Evolutionary conservation across 106 monocot genomes (phyloP).

Genomic region (Gastrodia elata): DNA sequence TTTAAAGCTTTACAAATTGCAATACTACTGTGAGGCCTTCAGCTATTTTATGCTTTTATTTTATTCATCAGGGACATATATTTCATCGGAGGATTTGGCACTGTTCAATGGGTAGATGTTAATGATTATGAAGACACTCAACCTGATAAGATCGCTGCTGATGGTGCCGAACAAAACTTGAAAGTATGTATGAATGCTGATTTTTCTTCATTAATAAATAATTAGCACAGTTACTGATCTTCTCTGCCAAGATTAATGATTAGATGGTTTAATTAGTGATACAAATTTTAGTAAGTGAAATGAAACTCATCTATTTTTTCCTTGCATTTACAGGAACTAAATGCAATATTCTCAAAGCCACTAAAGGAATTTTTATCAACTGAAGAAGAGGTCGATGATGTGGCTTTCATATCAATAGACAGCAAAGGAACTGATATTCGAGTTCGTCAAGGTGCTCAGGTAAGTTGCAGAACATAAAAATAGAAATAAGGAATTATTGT

Average conservation of each 20-base stretch:
- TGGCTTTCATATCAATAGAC: conserved; percentile 64
- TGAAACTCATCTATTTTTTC: background rate
- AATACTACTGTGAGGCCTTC: background rate
- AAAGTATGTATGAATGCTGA: conserved; percentile 31
- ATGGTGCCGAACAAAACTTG: conserved; percentile 74
- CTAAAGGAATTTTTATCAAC: conserved; percentile 48
- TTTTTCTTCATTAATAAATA: background rate
- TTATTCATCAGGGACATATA: conserved; percentile 61
- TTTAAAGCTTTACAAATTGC: background rate
- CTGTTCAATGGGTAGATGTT: conserved; percentile 88
- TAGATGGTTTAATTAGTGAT: background rate
- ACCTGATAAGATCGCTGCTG: conserved; percentile 83
- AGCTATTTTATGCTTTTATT: background rate
- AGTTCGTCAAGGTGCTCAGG: conserved; percentile 63
- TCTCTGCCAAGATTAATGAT: background rate
- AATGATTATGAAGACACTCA: conserved; percentile 60
- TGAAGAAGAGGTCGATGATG: conserved; percentile 64
- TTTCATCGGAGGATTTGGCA: conserved; percentile 94
- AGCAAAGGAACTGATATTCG: conserved; percentile 65
- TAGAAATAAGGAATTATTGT: too few species aligned
- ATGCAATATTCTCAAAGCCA: conserved; percentile 55
- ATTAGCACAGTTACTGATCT: background rate
- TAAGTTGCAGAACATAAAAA: conserved; percentile 5
- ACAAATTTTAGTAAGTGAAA: background rate
- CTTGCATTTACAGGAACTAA: conserved; percentile 43